Base-by-base conservation (phyloP, 441 rosid genomes). In the Aleurites moluccanus region DNA sequence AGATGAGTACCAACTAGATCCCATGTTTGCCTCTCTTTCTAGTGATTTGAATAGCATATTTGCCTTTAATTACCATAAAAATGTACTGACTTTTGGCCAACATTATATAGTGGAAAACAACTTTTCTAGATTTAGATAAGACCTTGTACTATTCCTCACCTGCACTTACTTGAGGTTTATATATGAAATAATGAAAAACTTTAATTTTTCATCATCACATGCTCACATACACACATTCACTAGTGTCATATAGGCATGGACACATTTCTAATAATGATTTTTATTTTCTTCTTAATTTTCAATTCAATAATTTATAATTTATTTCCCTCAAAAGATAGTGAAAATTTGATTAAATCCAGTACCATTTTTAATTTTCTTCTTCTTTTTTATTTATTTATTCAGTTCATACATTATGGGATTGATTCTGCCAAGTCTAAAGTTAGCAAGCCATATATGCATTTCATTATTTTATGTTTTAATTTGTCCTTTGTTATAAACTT, bases 91-190 rank as follows among this genome's bases (percentile, higher is more conserved):
- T 84, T 87, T 85, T 61, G 25, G 72, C 88, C 88, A 82, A 85
- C 88, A 88, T 82, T 75, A 67, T 60, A 11, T 86, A 82, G 87
- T 88, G 91, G 89, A 80, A 80, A 77, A 70, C 87, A 75, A 71
- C 83, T 83, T 85, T 88, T 77, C 67, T 67, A n/a, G 76, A 73
- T 79, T 80, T 62, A 79, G 82, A 78, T 76, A 76, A 78, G 83
- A 66, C 82, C 66, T 59, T 33, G 1, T 23, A 44, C 40, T 61
- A 9, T 73, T 42, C 10, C 45, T 64, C 62, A 33, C 44, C 4
- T 20, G 6, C 64, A 28, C 15, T 30, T 60, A 47, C 61, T 56
- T n/a, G 8, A 9, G 4, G 3, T n/a, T 55, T 23, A 52, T 52
- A 11, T 20, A 18, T 4, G 3, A 4, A 10, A 11, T 47, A 10